Evolutionary conservation across 129 eudicot genomes (phyloP).

Genomic region (Deinandra increscens): DNA sequence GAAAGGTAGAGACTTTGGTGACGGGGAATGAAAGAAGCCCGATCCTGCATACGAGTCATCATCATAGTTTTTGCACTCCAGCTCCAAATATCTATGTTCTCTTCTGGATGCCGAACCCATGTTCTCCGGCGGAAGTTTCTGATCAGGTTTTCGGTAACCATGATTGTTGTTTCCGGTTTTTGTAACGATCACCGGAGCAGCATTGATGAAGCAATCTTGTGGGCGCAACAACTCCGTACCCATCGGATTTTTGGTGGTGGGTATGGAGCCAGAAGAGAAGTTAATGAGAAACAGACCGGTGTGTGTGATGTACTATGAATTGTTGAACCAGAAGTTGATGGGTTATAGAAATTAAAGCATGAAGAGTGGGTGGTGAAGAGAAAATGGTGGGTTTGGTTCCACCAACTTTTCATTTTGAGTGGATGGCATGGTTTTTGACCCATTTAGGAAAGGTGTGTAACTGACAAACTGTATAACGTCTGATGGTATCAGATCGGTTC

Average conservation of each 20-base stretch:
- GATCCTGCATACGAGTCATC: conserved; percentile 53
- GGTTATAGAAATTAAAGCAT: conserved; percentile 26
- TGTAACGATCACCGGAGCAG: conserved; percentile 13
- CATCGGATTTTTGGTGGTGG: conserved; percentile 34
- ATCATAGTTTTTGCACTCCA: not conserved
- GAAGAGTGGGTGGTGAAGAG: conserved; percentile 30
- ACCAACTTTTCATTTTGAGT: conserved; percentile 23
- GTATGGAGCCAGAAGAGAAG: conserved; percentile 32
- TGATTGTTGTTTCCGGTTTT: not conserved
- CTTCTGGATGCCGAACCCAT: conserved; percentile 32
- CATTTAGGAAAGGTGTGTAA: not conserved
- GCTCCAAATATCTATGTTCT: conserved; percentile 14
- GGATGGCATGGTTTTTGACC: conserved; percentile 17
- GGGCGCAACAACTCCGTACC: conserved; percentile 46
- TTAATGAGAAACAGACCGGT: not conserved
- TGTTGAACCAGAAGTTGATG: conserved; percentile 9
- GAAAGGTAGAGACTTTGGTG: conserved; percentile 48
- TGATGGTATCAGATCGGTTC: not conserved
- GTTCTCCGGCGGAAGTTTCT: not conserved
- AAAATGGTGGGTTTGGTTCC: conserved; percentile 31
- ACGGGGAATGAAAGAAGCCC: conserved; percentile 47
- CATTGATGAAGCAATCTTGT: conserved; percentile 21
- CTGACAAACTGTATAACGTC: not conserved
- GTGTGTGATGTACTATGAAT: conserved; percentile 12
- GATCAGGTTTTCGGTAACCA: not conserved